phyloP scores from a whole-genome alignment of 169 alveolate genomes.

The Plasmodium vivax region DNA sequence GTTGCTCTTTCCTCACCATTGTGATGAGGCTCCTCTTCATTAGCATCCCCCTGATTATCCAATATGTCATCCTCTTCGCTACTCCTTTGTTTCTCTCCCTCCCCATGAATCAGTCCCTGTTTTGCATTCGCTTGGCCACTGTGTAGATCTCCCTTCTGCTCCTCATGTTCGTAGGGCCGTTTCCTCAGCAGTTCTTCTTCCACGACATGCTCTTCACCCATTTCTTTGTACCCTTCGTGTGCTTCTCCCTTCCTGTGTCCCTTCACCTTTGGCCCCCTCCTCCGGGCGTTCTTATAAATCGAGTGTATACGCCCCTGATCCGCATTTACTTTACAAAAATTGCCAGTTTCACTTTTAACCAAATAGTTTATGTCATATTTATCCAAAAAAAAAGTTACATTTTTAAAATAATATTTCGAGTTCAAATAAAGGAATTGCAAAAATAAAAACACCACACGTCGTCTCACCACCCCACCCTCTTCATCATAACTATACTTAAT shows the following conservation, averaged over 20 bases:
- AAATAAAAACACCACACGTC: slow-evolving; percentile 42
- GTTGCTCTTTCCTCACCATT: background rate
- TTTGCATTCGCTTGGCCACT: background rate
- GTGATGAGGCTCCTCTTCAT: background rate
- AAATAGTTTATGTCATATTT: slow-evolving; percentile 55
- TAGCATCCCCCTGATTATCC: background rate
- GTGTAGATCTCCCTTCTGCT: background rate
- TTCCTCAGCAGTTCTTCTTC: background rate
- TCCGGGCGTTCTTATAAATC: background rate
- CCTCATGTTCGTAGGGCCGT: background rate
- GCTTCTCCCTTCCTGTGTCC: background rate
- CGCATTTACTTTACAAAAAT: background rate
- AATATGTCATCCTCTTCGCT: background rate
- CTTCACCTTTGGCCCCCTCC: background rate
- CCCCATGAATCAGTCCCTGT: background rate
- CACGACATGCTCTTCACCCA: background rate
- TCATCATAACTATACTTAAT: slow-evolving; percentile 50
- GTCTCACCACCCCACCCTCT: background rate
- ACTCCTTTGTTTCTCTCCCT: background rate
- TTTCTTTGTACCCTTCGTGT: background rate
- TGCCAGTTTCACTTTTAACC: slow-evolving; percentile 20
- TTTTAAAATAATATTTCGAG: slow-evolving; percentile 56
- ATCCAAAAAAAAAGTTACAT: slow-evolving; percentile 30
- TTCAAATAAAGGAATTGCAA: slow-evolving; percentile 38
- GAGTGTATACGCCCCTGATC: background rate